A percentile compares a stretch with the other conserved stretches of the same genome.
These are phyloP conservation scores for Xylaria sp. DNA, from an alignment of 2,329 filamentous ascomycete genomes.

Conservation along the genomic window DNA sequence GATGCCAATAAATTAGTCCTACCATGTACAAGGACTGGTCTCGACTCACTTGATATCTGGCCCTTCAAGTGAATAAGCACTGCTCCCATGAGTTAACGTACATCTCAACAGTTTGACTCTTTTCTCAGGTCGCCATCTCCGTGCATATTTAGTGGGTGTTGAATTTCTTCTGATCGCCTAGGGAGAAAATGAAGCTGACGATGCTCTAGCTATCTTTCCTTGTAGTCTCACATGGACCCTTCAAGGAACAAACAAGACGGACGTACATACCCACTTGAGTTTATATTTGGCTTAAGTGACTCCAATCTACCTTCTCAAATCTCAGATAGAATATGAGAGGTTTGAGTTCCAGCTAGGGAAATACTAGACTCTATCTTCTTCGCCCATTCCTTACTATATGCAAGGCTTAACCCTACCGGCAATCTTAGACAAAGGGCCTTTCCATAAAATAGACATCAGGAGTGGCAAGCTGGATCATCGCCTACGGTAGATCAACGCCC, in stretches of 20 bases:
- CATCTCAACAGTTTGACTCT: conserved; percentile 26
- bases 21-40: not conserved
- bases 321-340: too few relatives aligned
- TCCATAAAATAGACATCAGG: not conserved
- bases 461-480: not conserved
- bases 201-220: not conserved
- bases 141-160: not conserved
- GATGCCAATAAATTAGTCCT: not conserved
- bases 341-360: too few relatives aligned
- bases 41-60: not conserved
- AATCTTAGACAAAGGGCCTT: not conserved
- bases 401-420: not conserved
- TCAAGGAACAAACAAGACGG: not conserved
- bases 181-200: not conserved
- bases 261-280: too few relatives aligned
- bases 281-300: too few relatives aligned
- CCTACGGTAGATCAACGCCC: not conserved
- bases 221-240: not conserved
- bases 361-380: not conserved
- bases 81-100: conserved; percentile 35
- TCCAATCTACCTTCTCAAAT: too few relatives aligned
- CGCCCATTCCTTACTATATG: not conserved
- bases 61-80: conserved; percentile 33
- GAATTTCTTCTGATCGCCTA: not conserved
- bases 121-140: conserved; percentile 23